Evolutionary conservation across 257 asterid species (phyloP).

Genomic region (Nicotiana attenuata): DNA sequence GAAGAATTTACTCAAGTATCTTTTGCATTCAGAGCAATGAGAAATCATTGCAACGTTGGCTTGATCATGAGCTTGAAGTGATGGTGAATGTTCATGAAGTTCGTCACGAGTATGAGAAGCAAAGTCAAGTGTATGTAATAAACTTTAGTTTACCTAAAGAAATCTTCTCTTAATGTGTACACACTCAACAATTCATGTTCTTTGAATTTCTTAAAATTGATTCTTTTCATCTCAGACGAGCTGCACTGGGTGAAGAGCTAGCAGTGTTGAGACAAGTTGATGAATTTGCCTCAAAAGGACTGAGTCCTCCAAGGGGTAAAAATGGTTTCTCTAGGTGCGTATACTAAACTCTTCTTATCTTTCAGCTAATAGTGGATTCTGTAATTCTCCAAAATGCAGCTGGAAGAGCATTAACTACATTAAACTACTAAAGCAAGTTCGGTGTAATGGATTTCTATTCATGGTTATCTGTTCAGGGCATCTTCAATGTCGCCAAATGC

Average conservation of each 20-base stretch:
- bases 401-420: not conserved
- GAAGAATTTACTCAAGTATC: not conserved
- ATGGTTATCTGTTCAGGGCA: slow-evolving; percentile 45
- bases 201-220: not conserved
- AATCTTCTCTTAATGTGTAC: not conserved
- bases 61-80: slow-evolving; percentile 96
- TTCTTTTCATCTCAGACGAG: slow-evolving; percentile 59
- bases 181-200: not conserved
- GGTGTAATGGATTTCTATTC: not conserved
- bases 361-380: not conserved
- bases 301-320: slow-evolving; percentile 85
- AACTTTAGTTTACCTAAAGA: not conserved
- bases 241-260: slow-evolving; percentile 93
- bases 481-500: slow-evolving; percentile 90
- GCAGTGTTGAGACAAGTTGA: slow-evolving; percentile 85
- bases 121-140: slow-evolving; percentile 92
- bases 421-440: not conserved
- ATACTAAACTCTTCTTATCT: not conserved
- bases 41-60: slow-evolving; percentile 87
- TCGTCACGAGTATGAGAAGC: slow-evolving; percentile 97
- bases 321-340: slow-evolving; percentile 76
- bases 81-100: slow-evolving; percentile 99
- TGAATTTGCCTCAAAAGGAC: slow-evolving; percentile 80
- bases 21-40: slow-evolving; percentile 62
- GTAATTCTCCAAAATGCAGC: slow-evolving; percentile 3